phyloP scores from a whole-genome alignment of 495 filamentous ascomycete genomes.

The Lineolata rhizophorae region DNA sequence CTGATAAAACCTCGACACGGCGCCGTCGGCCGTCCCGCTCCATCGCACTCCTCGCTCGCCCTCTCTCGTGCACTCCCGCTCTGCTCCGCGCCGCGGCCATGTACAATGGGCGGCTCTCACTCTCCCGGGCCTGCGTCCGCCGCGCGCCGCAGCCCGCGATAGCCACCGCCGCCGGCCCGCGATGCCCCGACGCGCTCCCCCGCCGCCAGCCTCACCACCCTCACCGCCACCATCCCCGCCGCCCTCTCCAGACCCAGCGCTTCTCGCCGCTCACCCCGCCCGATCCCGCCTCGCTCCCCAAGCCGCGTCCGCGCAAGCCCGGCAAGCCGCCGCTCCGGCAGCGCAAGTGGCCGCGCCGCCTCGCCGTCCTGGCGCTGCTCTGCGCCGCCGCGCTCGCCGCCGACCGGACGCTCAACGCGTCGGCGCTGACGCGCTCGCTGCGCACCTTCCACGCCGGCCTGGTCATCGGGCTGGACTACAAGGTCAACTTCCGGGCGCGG shows the following conservation, averaged over 20 bases:
- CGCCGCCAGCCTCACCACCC: conserved; percentile 1
- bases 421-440: conserved; percentile 53
- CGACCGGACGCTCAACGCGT: conserved; percentile 56
- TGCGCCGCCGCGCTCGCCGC: conserved; percentile 37
- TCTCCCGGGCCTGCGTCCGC: no score
- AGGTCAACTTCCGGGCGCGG: conserved; percentile 75
- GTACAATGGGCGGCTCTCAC: no score
- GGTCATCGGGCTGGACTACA: conserved; percentile 80
- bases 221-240: conserved; percentile 2
- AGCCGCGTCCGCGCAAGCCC: conserved; percentile 25
- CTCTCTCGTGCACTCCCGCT: no score
- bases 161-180: no score
- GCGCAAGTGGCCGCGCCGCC: conserved; percentile 52
- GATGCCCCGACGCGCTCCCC: no score
- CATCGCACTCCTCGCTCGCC: no score
- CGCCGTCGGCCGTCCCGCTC: no score
- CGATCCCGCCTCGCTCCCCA: conserved; percentile 55
- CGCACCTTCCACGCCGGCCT: conserved; percentile 61
- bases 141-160: no score
- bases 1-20: no score
- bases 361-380: conserved; percentile 37
- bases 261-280: conserved; percentile 41
- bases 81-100: no score
- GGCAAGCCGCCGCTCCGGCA: conserved; percentile 35
- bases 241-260: conserved; percentile 7